Evolutionary conservation across 2,329 filamentous ascomycete species (phyloP), one percentile per base, ranked within the genome.

Genomic region (Fusarium nodosum): DNA sequence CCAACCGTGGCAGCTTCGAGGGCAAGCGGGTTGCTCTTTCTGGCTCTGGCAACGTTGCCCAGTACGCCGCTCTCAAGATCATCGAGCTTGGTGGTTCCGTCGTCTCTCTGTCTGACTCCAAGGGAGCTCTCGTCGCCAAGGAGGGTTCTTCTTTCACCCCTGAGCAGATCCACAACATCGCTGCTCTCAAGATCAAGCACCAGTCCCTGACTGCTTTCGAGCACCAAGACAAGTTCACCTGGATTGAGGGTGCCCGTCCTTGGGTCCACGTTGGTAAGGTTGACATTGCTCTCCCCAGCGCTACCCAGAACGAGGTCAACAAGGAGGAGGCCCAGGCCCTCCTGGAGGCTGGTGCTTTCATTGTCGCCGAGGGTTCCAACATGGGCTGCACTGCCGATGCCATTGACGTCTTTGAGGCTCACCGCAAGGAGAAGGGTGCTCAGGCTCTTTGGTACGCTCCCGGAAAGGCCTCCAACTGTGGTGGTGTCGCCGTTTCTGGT

Each of bases 321-420:
- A 90, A 90, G 79, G 93, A 96, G 76, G 96, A 99, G 86, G 96
- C 94, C 55, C 85, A 93, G 84, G 89, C 88, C 20, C 88, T 98
- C 45, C 88, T 97, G 63, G 86, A 86, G 51, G 87, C 87, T 63
- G 95, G 95, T 73, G 88, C 87, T 78, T 89, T 91, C 79, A 97
- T 93, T 85, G 91, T 98, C 72, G 96, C 96, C 61, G 96, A 99
- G 85, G 96, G 96, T 60, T 96, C 92, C 83, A 98, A 98, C 89
- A 98, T 99, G 96, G 96, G 96, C 71, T 97, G 94, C 87, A 97
- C 94, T 34, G 93, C 96, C 83, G 94, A 92, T 72, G 95, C 95
- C 73, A 97, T 99, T 77, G 92, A 97, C 77, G 85, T 93, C 72
- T 98, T 98, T 80, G 95, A 98, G 88, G 87, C 86, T 20, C 85